Evolutionary conservation across 2,329 filamentous ascomycete species (phyloP).

Genomic region (Apiospora kogelbergensis): DNA sequence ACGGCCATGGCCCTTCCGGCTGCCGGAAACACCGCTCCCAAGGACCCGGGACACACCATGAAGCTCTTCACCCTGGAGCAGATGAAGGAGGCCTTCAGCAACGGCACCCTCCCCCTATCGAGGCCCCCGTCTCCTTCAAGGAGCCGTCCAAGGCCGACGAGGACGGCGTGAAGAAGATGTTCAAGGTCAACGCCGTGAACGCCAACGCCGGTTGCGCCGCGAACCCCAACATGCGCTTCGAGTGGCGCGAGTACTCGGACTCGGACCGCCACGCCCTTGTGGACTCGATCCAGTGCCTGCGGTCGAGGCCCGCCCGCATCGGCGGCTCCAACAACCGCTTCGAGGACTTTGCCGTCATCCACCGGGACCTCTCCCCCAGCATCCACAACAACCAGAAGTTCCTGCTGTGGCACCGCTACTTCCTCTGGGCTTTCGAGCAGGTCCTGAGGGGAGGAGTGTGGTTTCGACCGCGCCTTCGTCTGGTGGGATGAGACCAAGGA

Average conservation of each 20-base stretch:
- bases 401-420: slow-evolving; percentile 31
- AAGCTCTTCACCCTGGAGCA: slow-evolving; percentile 8
- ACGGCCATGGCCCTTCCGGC: neutral
- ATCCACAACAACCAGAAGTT: slow-evolving; percentile 34
- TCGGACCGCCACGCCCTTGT: slow-evolving; percentile 31
- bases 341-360: slow-evolving; percentile 32
- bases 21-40: neutral
- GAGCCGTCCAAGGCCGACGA: neutral
- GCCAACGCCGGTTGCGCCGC: slow-evolving; percentile 14
- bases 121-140: neutral
- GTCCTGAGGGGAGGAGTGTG: slow-evolving; percentile 32
- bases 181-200: slow-evolving; percentile 2
- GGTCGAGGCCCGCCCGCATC: slow-evolving; percentile 25
- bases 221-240: slow-evolving; percentile 30
- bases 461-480: slow-evolving; percentile 31
- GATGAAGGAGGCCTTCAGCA: slow-evolving; percentile 4
- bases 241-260: slow-evolving; percentile 32
- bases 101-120: slow-evolving; percentile 6
- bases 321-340: slow-evolving; percentile 28
- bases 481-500: slow-evolving; percentile 37
- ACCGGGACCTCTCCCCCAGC: slow-evolving; percentile 30
- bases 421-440: slow-evolving; percentile 16
- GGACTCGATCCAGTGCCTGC: slow-evolving; percentile 29
- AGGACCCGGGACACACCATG: neutral
- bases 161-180: neutral